Conservation (phyloP, 208 protist species). For the Trypanosoma grayi region DNA sequence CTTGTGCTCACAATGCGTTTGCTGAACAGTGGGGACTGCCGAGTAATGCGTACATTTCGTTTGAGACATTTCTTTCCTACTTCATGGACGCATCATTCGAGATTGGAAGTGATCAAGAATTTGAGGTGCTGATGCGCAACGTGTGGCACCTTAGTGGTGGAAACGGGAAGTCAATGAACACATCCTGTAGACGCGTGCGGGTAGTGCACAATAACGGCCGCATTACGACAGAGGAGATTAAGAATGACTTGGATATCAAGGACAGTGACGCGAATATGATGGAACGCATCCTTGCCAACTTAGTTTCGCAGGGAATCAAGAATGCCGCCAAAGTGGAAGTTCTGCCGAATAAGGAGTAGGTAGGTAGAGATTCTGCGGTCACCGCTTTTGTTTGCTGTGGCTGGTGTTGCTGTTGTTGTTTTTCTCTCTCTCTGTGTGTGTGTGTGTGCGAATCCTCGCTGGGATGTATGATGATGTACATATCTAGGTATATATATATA, state of each 20-base stretch:
- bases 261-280: constrained; percentile 47
- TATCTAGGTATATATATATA: background rate
- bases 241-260: constrained; percentile 81
- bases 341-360: constrained; percentile 15
- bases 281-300: constrained; percentile 52
- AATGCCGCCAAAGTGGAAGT: constrained; percentile 70
- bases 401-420: background rate
- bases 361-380: background rate
- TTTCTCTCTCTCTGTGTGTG: background rate
- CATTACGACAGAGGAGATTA: constrained; percentile 73
- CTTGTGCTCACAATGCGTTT: constrained; percentile 56
- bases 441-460: no score
- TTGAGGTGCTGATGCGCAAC: constrained; percentile 86
- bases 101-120: constrained; percentile 66
- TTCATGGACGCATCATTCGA: constrained; percentile 84
- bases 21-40: constrained; percentile 58
- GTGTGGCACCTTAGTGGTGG: constrained; percentile 90
- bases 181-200: constrained; percentile 79
- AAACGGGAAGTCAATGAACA: constrained; percentile 75
- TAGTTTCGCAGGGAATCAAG: constrained; percentile 82
- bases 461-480: constrained; percentile 10
- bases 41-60: constrained; percentile 41
- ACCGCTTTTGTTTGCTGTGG: background rate
- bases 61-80: constrained; percentile 53
- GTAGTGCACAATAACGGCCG: constrained; percentile 83